Percentiles rank a stretch among this genome's conserved stretches.
Conservation (phyloP, 2,329 filamentous ascomycete species). For the Trichophyton rubrum region DNA sequence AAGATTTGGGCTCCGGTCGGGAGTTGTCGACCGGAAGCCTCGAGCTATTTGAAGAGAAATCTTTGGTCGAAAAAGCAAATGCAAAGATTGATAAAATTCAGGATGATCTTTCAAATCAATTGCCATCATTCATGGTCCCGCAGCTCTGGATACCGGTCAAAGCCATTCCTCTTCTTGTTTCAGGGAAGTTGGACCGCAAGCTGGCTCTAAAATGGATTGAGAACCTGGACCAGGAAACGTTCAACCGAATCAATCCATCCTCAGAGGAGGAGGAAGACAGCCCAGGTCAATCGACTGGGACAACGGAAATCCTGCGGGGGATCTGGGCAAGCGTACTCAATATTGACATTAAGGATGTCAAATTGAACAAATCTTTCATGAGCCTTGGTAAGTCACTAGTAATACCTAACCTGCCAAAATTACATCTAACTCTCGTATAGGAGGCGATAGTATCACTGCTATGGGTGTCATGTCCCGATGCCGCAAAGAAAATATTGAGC, state of each 20-base stretch:
- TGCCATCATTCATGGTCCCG: slow-evolving; percentile 13
- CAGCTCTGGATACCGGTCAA: slow-evolving; percentile 11
- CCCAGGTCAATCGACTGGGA: slow-evolving; percentile 10
- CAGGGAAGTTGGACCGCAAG: slow-evolving; percentile 17
- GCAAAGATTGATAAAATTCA: slow-evolving; percentile 23
- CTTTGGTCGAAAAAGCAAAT: slow-evolving; percentile 17
- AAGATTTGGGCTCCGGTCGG: slow-evolving; percentile 14
- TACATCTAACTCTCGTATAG: slow-evolving; percentile 17
- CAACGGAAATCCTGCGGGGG: slow-evolving; percentile 14
- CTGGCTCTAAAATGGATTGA: slow-evolving; percentile 35
- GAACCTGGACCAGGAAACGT: slow-evolving; percentile 27
- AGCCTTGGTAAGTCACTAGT: slow-evolving; percentile 18
- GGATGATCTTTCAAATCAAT: slow-evolving; percentile 29
- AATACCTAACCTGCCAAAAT: neutral
- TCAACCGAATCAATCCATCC: slow-evolving; percentile 29
- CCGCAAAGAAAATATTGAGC: slow-evolving; percentile 33
- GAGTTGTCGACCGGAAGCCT: slow-evolving; percentile 20
- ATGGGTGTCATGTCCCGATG: slow-evolving; percentile 39
- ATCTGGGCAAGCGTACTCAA: slow-evolving; percentile 29
- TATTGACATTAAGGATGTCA: slow-evolving; percentile 23
- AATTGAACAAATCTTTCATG: slow-evolving; percentile 25
- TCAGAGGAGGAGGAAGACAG: slow-evolving; percentile 16
- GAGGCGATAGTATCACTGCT: slow-evolving; percentile 40
- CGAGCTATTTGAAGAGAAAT: slow-evolving; percentile 21
- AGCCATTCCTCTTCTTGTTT: slow-evolving; percentile 11